Evolutionary conservation across 208 protist genomes (phyloP).

Genomic region (Trypanosoma vivax): DNA sequence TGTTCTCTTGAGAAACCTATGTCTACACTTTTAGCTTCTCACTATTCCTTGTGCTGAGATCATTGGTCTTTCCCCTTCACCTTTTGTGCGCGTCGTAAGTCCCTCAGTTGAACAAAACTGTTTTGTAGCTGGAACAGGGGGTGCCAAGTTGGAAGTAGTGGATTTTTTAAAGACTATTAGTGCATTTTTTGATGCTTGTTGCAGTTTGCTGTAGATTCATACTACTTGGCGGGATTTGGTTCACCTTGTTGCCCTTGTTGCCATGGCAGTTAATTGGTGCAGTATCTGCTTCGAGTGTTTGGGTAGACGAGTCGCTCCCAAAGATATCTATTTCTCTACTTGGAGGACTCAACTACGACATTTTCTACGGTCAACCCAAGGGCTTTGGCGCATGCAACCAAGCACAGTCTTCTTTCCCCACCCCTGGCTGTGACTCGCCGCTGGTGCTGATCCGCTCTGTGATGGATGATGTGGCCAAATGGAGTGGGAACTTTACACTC

Average conservation of each 20-base stretch:
- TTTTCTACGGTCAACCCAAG: slow-evolving; percentile 37
- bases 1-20: too few species aligned
- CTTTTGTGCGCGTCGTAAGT: too few species aligned
- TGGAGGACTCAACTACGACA: slow-evolving; percentile 76
- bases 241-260: background rate
- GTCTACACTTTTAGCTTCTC: too few species aligned
- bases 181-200: too few species aligned
- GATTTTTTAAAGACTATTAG: too few species aligned
- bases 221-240: background rate
- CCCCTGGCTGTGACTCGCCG: slow-evolving; percentile 55
- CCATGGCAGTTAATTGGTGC: background rate
- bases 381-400: slow-evolving; percentile 48
- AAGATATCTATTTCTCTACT: slow-evolving; percentile 22
- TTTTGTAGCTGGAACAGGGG: too few species aligned
- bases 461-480: slow-evolving; percentile 31
- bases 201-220: background rate
- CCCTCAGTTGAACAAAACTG: too few species aligned
- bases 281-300: background rate
- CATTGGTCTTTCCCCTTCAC: too few species aligned
- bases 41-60: too few species aligned
- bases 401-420: slow-evolving; percentile 19
- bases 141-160: too few species aligned
- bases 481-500: slow-evolving; percentile 29
- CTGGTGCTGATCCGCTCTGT: slow-evolving; percentile 38
- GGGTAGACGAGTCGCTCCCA: background rate